Conservation (phyloP, 176 grass and related monocot genomes). For the Ensete ventricosum region DNA sequence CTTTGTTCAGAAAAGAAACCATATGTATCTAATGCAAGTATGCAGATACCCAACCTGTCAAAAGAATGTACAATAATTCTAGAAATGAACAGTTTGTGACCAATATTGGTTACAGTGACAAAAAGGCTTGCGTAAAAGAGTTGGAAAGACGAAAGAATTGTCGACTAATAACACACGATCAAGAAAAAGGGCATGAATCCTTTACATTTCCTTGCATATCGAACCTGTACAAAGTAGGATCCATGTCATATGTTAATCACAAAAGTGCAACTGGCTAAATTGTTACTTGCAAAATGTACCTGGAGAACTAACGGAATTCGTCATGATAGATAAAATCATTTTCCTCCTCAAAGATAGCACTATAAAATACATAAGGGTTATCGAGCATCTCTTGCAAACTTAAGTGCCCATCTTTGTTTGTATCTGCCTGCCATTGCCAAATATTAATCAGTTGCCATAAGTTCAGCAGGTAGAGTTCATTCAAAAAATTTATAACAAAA, state of each 20-base stretch:
- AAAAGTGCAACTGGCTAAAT: neutral
- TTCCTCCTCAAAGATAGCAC: slow-evolving; percentile 60
- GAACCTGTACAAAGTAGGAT: neutral
- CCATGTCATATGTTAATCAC: neutral
- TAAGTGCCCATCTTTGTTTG: slow-evolving; percentile 66
- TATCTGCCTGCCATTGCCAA: slow-evolving; percentile 53
- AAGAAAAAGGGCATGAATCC: neutral
- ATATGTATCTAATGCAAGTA: too few species aligned
- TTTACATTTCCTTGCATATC: neutral
- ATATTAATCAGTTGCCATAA: neutral
- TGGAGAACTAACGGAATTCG: slow-evolving; percentile 60
- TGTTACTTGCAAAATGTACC: slow-evolving; percentile 5
- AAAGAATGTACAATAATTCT: neutral
- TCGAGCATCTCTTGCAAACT: slow-evolving; percentile 90
- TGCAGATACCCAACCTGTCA: neutral
- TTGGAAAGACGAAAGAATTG: neutral
- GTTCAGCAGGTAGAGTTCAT: neutral
- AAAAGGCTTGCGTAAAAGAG: neutral
- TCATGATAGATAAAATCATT: slow-evolving; percentile 75
- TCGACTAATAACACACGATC: neutral
- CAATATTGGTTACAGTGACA: neutral
- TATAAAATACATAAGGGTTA: slow-evolving; percentile 88
- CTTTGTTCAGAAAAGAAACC: too few species aligned
- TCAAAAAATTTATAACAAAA: slow-evolving; percentile 3
- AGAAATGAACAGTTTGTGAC: neutral